phyloP scores from a whole-genome alignment of 2,329 filamentous ascomycete genomes.

The Incumbomyces delicatus region DNA sequence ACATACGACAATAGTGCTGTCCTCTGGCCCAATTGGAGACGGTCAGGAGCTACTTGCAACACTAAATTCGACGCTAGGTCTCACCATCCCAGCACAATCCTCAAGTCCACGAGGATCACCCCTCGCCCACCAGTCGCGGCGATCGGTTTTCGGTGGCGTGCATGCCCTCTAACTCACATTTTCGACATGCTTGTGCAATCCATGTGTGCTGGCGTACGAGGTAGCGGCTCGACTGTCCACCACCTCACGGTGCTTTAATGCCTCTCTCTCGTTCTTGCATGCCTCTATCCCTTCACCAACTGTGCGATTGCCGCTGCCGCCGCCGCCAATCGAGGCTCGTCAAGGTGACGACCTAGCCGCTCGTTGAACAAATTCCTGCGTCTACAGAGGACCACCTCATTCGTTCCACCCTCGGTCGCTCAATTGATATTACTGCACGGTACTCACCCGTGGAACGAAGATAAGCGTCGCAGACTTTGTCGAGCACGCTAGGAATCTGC shows the following conservation, averaged over 20 bases:
- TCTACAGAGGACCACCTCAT: slow-evolving; percentile 10
- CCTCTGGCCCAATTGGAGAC: neutral
- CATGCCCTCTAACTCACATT: neutral
- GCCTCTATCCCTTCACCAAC: slow-evolving; percentile 12
- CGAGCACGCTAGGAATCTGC: slow-evolving; percentile 3
- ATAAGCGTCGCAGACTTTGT: slow-evolving; percentile 11
- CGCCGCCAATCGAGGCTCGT: slow-evolving; percentile 20
- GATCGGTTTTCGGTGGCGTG: neutral
- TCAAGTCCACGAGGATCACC: neutral
- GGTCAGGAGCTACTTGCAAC: slow-evolving; percentile 1
- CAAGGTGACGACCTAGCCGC: slow-evolving; percentile 18
- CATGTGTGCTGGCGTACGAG: slow-evolving; percentile 5
- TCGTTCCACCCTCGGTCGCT: slow-evolving; percentile 5
- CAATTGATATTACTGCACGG: slow-evolving; percentile 18
- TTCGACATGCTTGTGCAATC: slow-evolving; percentile 5
- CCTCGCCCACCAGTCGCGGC: slow-evolving; percentile 1
- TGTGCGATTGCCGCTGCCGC: slow-evolving; percentile 20
- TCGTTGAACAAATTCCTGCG: slow-evolving; percentile 17
- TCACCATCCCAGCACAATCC: slow-evolving; percentile 6
- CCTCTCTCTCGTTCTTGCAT: slow-evolving; percentile 16
- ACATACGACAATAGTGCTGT: neutral
- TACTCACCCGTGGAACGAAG: slow-evolving; percentile 7
- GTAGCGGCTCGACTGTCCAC: slow-evolving; percentile 1
- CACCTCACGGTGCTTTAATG: slow-evolving; percentile 27
- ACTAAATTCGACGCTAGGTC: slow-evolving; percentile 3